Base-by-base conservation (phyloP, 2,329 filamentous ascomycete genomes). In the Stagonosporopsis chrysanthemi region DNA sequence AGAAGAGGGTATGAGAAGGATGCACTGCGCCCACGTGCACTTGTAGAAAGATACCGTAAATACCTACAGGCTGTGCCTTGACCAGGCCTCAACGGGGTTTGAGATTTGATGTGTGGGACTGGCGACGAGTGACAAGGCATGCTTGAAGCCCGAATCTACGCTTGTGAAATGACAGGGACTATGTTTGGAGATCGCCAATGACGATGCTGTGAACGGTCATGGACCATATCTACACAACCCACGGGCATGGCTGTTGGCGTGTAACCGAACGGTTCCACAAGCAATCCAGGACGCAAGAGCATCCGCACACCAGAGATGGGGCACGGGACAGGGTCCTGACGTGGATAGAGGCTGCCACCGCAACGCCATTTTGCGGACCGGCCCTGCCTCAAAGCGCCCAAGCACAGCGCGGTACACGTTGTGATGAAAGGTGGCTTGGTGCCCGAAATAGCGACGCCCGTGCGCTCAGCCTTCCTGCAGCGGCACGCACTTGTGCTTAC, bases 11-110 rank as follows among this genome's bases (percentile, higher is more conserved):
- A 19, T 58, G n/a, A 46, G 26, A 24, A 49, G 53, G 43, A 62
- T 62, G 61, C 63, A 69, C 72, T 74, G 70, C 73, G 70, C 69
- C 69, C 60, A 56, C 60, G 57, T 64, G 57, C 53, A 54, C 60
- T 67, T 68, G 63, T 65, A 65, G 66, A 67, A 58, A 65, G 63
- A 59, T 61, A 68, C 72, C 70, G 70, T 67, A 76, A 75, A 75
- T 74, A 74, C 66, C 68, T 70, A 63, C 65, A 68, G 74, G 74
- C 73, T 74, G 74, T 76, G 74, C 66, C 66, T 74, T 68, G 65
- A 65, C 71, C 69, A 70, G 68, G 60, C 65, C 61, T 48, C 60
- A 62, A 66, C 43, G 52, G 61, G 55, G 58, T 63, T 61, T 45
- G 61, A 64, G 63, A 40, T 64, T 50, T 63, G 63, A 45, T 53